These are phyloP conservation scores for Xanthoconium purpureum DNA, from an alignment of 768 basidiomycete species.

Conservation along the genomic window DNA sequence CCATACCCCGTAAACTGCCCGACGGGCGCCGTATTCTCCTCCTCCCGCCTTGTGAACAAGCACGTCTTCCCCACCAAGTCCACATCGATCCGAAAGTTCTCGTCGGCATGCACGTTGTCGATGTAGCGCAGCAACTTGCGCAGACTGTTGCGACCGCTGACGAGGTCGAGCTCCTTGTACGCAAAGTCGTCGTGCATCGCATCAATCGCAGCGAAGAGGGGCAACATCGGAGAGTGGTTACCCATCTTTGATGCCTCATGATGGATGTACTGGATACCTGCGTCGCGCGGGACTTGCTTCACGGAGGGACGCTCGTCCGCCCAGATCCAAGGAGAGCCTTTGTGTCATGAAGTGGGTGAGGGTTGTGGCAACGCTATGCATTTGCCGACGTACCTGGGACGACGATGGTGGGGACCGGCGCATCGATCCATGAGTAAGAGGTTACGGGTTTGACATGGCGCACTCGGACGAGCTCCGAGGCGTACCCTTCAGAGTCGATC, in stretches of 20 bases:
- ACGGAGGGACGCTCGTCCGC: slow-evolving; percentile 45
- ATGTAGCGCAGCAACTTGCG: slow-evolving; percentile 61
- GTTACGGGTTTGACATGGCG: slow-evolving; percentile 42
- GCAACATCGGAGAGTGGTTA: slow-evolving; percentile 41
- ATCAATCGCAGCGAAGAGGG: slow-evolving; percentile 61
- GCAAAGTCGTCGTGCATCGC: slow-evolving; percentile 28
- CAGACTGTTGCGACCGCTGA: slow-evolving; percentile 66
- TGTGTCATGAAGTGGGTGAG: not conserved
- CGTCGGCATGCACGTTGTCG: slow-evolving; percentile 20
- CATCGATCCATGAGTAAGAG: slow-evolving; percentile 54
- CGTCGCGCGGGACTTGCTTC: slow-evolving; percentile 53
- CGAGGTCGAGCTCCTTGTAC: slow-evolving; percentile 37
- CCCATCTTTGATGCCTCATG: slow-evolving; percentile 52
- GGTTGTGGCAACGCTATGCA: not conserved
- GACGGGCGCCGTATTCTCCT: slow-evolving; percentile 25
- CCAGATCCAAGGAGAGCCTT: slow-evolving; percentile 65
- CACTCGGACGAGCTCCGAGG: slow-evolving; percentile 31
- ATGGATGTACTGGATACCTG: slow-evolving; percentile 48
- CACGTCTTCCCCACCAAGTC: slow-evolving; percentile 62
- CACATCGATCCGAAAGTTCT: slow-evolving; percentile 64
- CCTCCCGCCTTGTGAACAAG: slow-evolving; percentile 59
- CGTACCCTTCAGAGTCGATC: not conserved
- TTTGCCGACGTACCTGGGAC: slow-evolving; percentile 42
- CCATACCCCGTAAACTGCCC: slow-evolving; percentile 46
- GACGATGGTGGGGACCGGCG: slow-evolving; percentile 44